phyloP scores from a whole-genome alignment of 495 filamentous ascomycete genomes.

The Penicillium turbatum region DNA sequence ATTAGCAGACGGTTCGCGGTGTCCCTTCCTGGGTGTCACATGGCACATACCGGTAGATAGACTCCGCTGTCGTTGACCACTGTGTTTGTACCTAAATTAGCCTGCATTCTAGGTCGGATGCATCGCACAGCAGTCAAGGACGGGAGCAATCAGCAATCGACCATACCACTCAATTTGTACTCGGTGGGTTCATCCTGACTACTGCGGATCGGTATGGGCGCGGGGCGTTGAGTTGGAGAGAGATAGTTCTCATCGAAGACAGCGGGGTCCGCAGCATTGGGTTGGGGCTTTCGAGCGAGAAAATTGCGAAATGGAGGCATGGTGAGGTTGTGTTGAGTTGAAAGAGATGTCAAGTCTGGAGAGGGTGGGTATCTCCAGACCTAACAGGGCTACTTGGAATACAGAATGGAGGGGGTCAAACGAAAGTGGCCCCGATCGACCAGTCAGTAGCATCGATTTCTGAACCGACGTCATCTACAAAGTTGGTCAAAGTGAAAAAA shows the following conservation, averaged over 20 bases:
- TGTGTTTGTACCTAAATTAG: constrained; percentile 31
- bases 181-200: constrained; percentile 58
- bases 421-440: neutral
- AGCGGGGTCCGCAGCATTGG: constrained; percentile 43
- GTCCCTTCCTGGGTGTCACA: neutral
- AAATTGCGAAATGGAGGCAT: constrained; percentile 76
- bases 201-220: constrained; percentile 57
- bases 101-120: neutral
- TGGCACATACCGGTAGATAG: constrained; percentile 76
- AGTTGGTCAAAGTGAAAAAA: neutral
- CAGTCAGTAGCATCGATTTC: neutral
- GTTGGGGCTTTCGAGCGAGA: constrained; percentile 56
- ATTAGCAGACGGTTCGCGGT: constrained; percentile 14
- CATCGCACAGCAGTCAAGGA: neutral
- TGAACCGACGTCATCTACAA: neutral
- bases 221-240: constrained; percentile 38
- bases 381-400: neutral
- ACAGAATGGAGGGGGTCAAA: neutral
- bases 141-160: neutral
- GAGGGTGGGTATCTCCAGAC: neutral
- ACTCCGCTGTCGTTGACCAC: constrained; percentile 96
- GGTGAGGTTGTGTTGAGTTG: neutral
- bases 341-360: neutral
- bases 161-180: constrained; percentile 79
- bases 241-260: constrained; percentile 46